Base-by-base conservation (phyloP, 1,284 basidiomycete genomes). In the Trichosporon asahii region DNA sequence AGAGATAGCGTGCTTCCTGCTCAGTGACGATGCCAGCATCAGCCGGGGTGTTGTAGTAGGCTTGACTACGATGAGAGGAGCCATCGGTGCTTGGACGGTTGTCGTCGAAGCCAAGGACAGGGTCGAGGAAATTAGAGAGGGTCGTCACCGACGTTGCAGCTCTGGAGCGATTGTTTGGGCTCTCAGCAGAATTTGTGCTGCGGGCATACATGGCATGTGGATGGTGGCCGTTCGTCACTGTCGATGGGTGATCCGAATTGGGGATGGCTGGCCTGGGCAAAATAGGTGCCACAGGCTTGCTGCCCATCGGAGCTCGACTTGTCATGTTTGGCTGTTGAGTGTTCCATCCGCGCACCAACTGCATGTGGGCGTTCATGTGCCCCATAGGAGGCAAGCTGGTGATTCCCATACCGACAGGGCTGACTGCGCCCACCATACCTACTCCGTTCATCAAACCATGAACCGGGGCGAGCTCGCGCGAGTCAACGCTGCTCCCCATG, bases 1-100 rank as follows among this genome's bases (percentile, higher is more conserved):
- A 70, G 1, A 73, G 69, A 6, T 67, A 37, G 0, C 33, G 40
- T 1, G 72, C 67, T 18, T 73, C 72, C 9, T 40, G 53, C 15
- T 70, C 69, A 11, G 65, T 60, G 11, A 73, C 15, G 18, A 69
- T 29, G 1, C 66, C 68, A 7, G 35, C 25, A 2, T 69, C 69
- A 12, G 70, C 61, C 0, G 69, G 67, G 2, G 65, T 61, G 18
- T 33, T 18, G 35, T 67, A 71, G 12, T 31, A 15, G 1, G 11
- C 35, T 21, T 65, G 55, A n/a, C 57, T 60, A 25, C 57, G 57
- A 4, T 60, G 57, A 14, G 27, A 29, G 11, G 27, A 29, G 11
- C 18, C 29, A 3, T 31, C 57, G 57, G 57, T 31, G 57, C 57
- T 60, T 5, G 29, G 29, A 4, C 57, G 57, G n/a, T 29, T 60